Percentiles rank a stretch among this genome's conserved stretches.
Evolutionary conservation across 345 rosid species (phyloP).

Genomic region (Rhizophora mangle): DNA sequence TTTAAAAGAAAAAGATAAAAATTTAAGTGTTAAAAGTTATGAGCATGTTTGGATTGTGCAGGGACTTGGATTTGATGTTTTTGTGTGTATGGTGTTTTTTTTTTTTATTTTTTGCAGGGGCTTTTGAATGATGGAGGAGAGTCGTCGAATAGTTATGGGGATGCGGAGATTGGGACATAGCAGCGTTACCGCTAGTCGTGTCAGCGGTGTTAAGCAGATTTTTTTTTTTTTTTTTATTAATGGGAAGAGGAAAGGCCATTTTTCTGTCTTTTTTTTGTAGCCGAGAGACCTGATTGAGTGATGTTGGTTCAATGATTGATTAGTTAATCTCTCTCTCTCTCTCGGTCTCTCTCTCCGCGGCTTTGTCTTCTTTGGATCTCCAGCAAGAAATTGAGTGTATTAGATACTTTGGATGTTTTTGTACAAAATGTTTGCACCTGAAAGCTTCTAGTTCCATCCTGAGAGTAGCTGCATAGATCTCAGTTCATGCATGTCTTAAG

Average conservation of each 20-base stretch:
- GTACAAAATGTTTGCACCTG: slow-evolving; percentile 50
- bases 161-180: slow-evolving; percentile 58
- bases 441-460: slow-evolving; percentile 19
- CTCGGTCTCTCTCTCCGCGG: slow-evolving; percentile 9
- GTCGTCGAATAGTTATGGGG: slow-evolving; percentile 44
- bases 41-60: not conserved
- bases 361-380: slow-evolving; percentile 16
- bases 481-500: not conserved
- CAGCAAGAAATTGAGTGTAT: slow-evolving; percentile 15
- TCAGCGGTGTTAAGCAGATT: slow-evolving; percentile 15
- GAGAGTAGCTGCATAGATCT: slow-evolving; percentile 16
- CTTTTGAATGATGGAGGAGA: slow-evolving; percentile 42
- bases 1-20: not conserved
- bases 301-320: slow-evolving; percentile 9
- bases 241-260: slow-evolving; percentile 8
- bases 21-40: not conserved
- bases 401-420: slow-evolving; percentile 31
- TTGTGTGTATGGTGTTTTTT: not conserved
- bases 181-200: not conserved
- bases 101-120: slow-evolving; percentile 31
- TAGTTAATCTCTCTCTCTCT: not conserved
- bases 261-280: slow-evolving; percentile 18
- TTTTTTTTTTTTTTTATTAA: not conserved
- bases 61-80: not conserved
- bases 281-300: slow-evolving; percentile 6